Percentiles rank a stretch among this genome's conserved stretches.
Evolutionary conservation across 352 stramenopile species (phyloP).

Genomic region (Detonula confervacea): DNA sequence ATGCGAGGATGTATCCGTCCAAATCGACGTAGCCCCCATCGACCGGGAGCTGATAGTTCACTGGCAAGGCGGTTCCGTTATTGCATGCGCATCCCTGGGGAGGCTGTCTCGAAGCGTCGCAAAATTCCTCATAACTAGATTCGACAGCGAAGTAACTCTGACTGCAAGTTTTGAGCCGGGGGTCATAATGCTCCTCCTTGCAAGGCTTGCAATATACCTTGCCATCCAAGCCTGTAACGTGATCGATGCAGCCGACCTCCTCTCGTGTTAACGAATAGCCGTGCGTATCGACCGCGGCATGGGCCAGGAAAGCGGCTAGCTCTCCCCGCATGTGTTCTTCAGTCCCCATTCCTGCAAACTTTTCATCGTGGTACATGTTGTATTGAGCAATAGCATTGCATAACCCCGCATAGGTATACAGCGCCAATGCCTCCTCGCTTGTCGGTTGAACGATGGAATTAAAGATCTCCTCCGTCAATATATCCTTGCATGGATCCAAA

Average conservation of each 20-base stretch:
- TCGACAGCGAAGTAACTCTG: slow-evolving; percentile 28
- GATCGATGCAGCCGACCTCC: slow-evolving; percentile 34
- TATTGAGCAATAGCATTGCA: slow-evolving; percentile 41
- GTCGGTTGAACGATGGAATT: slow-evolving; percentile 30
- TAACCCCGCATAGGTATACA: slow-evolving; percentile 41
- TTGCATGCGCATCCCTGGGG: slow-evolving; percentile 37
- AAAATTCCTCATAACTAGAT: slow-evolving; percentile 34
- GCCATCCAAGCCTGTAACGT: slow-evolving; percentile 35
- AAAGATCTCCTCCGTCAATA: slow-evolving; percentile 47
- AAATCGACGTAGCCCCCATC: background rate
- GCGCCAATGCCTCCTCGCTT: background rate
- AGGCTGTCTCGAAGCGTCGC: slow-evolving; percentile 30
- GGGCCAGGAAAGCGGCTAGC: slow-evolving; percentile 40
- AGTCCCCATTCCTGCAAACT: slow-evolving; percentile 42
- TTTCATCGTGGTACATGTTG: slow-evolving; percentile 49
- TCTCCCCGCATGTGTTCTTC: slow-evolving; percentile 34
- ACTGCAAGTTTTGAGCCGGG: slow-evolving; percentile 19
- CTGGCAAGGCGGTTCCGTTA: slow-evolving; percentile 5
- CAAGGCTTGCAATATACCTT: slow-evolving; percentile 49
- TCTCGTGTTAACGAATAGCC: slow-evolving; percentile 29
- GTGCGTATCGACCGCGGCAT: slow-evolving; percentile 37
- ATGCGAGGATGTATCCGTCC: slow-evolving; percentile 28
- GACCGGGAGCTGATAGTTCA: slow-evolving; percentile 3
- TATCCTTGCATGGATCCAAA: slow-evolving; percentile 28
- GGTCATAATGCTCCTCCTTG: slow-evolving; percentile 38